These are phyloP conservation scores for Metarhizium humberi DNA, from an alignment of 2,329 filamentous ascomycete genomes.

Conservation along the genomic window DNA sequence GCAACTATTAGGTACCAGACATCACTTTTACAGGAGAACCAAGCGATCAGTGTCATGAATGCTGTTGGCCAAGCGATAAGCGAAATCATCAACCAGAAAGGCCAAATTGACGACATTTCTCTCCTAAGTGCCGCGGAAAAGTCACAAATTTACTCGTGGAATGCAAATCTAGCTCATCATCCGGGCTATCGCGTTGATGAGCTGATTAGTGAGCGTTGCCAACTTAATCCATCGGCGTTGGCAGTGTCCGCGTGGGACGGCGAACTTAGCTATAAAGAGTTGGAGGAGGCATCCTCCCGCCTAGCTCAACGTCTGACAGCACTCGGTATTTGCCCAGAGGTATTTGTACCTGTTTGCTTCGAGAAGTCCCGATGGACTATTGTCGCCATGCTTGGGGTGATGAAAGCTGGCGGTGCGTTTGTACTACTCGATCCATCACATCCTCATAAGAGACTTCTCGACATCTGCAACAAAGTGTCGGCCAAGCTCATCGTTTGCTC, in stretches of 20 bases:
- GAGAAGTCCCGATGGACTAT: neutral
- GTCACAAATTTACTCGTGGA: too few relatives aligned
- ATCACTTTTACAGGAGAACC: too few relatives aligned
- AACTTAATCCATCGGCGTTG: neutral
- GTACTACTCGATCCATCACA: neutral
- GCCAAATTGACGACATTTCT: too few relatives aligned
- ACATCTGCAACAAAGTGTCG: neutral
- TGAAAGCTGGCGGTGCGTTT: neutral
- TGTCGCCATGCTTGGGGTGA: neutral
- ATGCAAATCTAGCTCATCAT: too few relatives aligned
- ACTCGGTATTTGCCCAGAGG: neutral
- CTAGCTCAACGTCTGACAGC: neutral
- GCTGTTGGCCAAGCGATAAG: too few relatives aligned
- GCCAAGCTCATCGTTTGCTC: neutral
- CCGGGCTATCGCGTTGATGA: too few relatives aligned
- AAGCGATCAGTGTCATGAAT: too few relatives aligned
- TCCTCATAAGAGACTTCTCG: neutral
- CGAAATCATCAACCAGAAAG: too few relatives aligned
- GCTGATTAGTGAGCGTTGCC: too few relatives aligned
- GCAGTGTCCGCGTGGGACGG: slow-evolving; percentile 17
- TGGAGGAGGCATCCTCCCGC: slow-evolving; percentile 2
- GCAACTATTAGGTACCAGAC: too few relatives aligned
- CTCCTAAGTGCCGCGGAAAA: too few relatives aligned
- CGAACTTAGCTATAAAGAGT: slow-evolving; percentile 11
- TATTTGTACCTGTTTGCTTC: neutral